Evolutionary conservation across 2,329 filamentous ascomycete species (phyloP).

Genomic region (Sordariomycetes sp.): DNA sequence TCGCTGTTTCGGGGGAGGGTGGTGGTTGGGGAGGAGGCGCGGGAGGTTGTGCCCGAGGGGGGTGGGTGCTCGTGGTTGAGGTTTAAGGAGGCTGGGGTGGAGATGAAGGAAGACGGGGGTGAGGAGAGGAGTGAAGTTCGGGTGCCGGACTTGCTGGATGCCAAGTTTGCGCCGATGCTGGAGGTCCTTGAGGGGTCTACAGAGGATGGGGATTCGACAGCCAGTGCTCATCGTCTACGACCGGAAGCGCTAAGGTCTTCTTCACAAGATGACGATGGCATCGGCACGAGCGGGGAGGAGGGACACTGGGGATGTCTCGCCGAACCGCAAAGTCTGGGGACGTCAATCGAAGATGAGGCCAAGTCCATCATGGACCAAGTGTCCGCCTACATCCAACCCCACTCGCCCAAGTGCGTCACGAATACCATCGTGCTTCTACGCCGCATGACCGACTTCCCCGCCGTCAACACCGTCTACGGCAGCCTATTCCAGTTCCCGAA

Average conservation of each 20-base stretch:
- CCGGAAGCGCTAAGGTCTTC: not conserved
- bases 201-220: not conserved
- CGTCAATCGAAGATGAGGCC: conserved; percentile 32
- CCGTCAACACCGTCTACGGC: conserved; percentile 65
- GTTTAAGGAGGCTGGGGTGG: conserved; percentile 42
- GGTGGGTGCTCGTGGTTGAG: conserved; percentile 67
- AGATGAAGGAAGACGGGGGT: conserved; percentile 20
- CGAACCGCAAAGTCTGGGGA: conserved; percentile 9
- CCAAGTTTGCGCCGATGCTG: conserved; percentile 34
- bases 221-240: not conserved
- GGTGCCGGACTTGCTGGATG: conserved; percentile 55
- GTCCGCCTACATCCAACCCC: conserved; percentile 20
- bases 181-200: conserved; percentile 7
- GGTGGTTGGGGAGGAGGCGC: conserved; percentile 39
- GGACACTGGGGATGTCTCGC: conserved; percentile 26
- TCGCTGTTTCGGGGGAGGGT: conserved; percentile 62
- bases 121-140: conserved; percentile 21
- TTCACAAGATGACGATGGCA: not conserved
- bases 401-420: conserved; percentile 28
- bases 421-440: conserved; percentile 57
- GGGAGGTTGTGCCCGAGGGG: conserved; percentile 46
- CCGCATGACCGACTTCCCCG: conserved; percentile 65
- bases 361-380: conserved; percentile 32
- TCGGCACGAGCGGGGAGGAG: not conserved
- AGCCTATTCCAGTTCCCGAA: conserved; percentile 63